phyloP scores from a whole-genome alignment of 106 monocot genomes.

The Ottelia alismoides region DNA sequence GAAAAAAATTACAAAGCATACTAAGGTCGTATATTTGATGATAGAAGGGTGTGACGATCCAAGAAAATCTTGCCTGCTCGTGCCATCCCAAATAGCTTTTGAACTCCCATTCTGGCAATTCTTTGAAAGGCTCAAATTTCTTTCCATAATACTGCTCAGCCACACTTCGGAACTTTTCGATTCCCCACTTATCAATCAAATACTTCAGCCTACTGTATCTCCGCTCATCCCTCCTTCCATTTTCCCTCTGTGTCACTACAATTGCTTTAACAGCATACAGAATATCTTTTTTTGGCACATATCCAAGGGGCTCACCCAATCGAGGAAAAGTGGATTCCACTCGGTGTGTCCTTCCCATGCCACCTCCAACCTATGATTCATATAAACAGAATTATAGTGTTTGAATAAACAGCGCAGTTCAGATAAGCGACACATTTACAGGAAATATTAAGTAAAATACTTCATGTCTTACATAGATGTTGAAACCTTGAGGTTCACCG shows the following conservation, averaged over 20 bases:
- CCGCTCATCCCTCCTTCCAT: constrained; percentile 86
- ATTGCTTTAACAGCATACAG: constrained; percentile 93
- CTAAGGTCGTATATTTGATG: too few species aligned
- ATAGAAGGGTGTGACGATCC: too few species aligned
- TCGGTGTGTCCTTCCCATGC: constrained; percentile 97
- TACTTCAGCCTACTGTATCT: constrained; percentile 95
- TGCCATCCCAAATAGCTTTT: constrained; percentile 95
- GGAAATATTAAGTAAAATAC: too few species aligned
- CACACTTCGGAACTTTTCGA: constrained; percentile 70
- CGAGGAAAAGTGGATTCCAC: constrained; percentile 79
- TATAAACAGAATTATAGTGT: background rate
- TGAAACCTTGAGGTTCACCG: constrained; percentile 84
- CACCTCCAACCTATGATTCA: constrained; percentile 81
- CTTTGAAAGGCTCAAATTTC: constrained; percentile 68
- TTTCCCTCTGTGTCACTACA: constrained; percentile 88
- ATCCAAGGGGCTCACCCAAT: constrained; percentile 75
- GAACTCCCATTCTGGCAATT: constrained; percentile 87
- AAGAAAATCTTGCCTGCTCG: constrained; percentile 53
- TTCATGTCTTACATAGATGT: constrained; percentile 64
- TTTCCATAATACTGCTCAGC: constrained; percentile 92
- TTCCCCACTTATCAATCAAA: constrained; percentile 88
- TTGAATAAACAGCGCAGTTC: background rate
- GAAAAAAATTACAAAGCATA: background rate
- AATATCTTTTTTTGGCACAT: constrained; percentile 95
- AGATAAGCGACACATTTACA: too few species aligned